Evolutionary conservation across 805 yeast species (phyloP).

Genomic region (Pichia eremophila): DNA sequence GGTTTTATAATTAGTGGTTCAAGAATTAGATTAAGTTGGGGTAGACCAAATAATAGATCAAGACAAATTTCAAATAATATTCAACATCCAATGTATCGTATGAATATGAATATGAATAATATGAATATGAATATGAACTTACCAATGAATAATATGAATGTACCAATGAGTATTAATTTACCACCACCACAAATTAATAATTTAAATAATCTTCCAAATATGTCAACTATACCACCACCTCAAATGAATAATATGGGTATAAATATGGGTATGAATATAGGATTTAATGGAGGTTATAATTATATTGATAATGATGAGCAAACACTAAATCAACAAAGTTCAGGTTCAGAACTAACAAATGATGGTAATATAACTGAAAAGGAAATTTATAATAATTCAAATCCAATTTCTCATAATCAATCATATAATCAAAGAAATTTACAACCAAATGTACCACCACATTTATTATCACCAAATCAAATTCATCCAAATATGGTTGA

Average conservation of each 20-base stretch:
- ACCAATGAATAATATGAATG: no score
- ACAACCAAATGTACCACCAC: not conserved
- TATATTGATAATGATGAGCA: not conserved
- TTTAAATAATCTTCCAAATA: not conserved
- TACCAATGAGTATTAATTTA: not conserved
- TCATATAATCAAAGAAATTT: not conserved
- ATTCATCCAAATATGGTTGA: not conserved
- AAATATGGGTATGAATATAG: not conserved
- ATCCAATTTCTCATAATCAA: not conserved
- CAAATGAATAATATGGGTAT: not conserved
- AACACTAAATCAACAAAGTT: not conserved
- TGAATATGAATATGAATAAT: not conserved
- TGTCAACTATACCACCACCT: no score
- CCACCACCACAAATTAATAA: not conserved
- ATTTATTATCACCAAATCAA: conserved; percentile 1
- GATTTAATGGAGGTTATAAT: not conserved
- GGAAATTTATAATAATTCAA: not conserved
- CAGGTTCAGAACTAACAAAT: not conserved
- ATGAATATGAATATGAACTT: no score
- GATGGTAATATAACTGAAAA: not conserved
- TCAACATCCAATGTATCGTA: not conserved
- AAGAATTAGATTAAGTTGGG: conserved; percentile 70
- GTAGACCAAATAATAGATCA: conserved; percentile 32
- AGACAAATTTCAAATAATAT: conserved; percentile 18
- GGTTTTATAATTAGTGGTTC: conserved; percentile 71